Evolutionary conservation across 2,329 filamentous ascomycete species (phyloP), one percentile per base, ranked within the genome.

Genomic region (Sporothrix pseudoabietina): DNA sequence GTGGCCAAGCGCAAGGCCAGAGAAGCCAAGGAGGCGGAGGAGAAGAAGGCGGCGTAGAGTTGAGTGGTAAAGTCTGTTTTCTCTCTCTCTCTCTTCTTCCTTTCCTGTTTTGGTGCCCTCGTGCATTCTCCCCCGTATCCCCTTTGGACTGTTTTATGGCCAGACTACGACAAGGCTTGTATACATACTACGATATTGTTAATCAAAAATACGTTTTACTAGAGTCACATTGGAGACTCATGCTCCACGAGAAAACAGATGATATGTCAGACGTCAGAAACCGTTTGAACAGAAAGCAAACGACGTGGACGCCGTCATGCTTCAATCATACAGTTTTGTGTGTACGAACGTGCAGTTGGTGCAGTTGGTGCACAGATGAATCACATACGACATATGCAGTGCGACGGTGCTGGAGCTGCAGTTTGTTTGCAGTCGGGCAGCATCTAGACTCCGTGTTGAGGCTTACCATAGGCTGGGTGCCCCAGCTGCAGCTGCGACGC

Each of bases 1-100:
- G 76, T 74, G 4, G 69, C 72, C 14, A 77, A 78, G 69, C n/a
- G 57, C 35, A 76, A 77, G 73, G 39, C 30, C 52, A 57, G 55
- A 69, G 73, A 65, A 69, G 49, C 2, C 44, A 49, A 49, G 44
- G 44, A 30, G 10, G 65, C 49, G 3, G 10, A 32, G 30, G 57
- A 66, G 32, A n/a, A 66, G 16, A 72, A 72, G 54, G 39, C 57
- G 30, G 52, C 57, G 52, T 69, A 61, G 9, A 1, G 39, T 26
- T 12, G 39, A 22, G 35, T 41, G 26, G 4, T 32, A 14, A 19
- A 6, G 22, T 22, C 26, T 32, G 41, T 16, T 32, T 6, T 9
- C 5, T 41, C 47, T 16, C 49, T 10, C n/a, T 9, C 9, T 44
- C 9, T 12, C 9, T 9, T 9, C 16, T 5, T n/a, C 14, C 22